Evolutionary conservation across 139 green algal genomes (phyloP), one percentile per base, ranked within the genome.

Genomic region (Picochlorum sp.): DNA sequence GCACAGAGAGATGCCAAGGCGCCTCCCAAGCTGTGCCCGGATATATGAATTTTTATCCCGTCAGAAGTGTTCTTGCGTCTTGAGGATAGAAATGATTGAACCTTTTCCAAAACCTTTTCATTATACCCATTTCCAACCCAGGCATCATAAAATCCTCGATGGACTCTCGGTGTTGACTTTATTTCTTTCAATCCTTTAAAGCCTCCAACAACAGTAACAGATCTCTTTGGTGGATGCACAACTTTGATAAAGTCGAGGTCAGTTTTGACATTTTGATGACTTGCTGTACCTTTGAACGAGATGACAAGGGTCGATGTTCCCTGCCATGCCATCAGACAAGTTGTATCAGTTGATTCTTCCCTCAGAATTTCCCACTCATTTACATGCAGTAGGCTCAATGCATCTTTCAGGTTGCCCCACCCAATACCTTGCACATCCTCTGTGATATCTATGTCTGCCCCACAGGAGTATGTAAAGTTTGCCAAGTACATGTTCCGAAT

Each of bases 401-500:
- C 70, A 18, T 21, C 6, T 6, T 65, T 26, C 14, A 65, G 34
- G 55, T 26, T 64, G 58, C 32, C 37, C 28, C 16, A 28, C 7
- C 56, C 56, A 47, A 45, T 21, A 28, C 15, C 44, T n/a, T 21
- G 26, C 7, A 24, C 30, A 21, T 21, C 56, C 20, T 62, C 56
- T 23, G 30, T 49, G 6, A 23, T 15, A 16, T 18, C 20, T 59
- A 11, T 38, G 21, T 30, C 20, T 59, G 21, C 23, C 23, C 51
- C 65, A 47, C 71, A 65, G 13, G 69, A 55, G 24, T 87, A 87
- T 3, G 67, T 56, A 14, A 87, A 61, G 32, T 44, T 52, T 18
- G 37, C 72, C 66, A 63, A 87, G 70, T 86, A 85, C 45, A 78
- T 74, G 15, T 83, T 51, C 73, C 86, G 86, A 57, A 83, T 54